These are phyloP conservation scores for Malassezia slooffiae DNA, from an alignment of 1,284 basidiomycete species.

Conservation along the genomic window DNA sequence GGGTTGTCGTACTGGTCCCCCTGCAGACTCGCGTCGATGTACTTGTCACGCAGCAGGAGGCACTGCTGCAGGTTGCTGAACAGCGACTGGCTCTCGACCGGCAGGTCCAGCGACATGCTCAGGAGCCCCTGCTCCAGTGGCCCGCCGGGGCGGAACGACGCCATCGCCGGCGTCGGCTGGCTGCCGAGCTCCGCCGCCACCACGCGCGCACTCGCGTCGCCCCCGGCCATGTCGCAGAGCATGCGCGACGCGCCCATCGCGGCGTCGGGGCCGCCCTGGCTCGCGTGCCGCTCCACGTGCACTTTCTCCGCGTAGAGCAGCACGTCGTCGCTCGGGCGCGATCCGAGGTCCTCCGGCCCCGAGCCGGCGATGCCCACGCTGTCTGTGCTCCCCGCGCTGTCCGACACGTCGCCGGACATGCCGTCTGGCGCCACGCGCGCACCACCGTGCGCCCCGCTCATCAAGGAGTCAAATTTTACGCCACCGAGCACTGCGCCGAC, in stretches of 20 bases:
- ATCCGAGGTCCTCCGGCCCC: no score
- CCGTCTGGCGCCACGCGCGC: no score
- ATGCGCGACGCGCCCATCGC: neutral
- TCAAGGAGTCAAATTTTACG: no score
- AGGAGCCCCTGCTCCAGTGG: constrained; percentile 1
- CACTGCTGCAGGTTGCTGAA: constrained; percentile 38
- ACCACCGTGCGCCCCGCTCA: no score
- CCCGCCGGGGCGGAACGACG: no score
- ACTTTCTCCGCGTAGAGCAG: neutral
- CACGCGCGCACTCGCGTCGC: constrained; percentile 4
- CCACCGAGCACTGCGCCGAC: no score
- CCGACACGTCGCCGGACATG: no score
- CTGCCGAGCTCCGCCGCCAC: constrained; percentile 5
- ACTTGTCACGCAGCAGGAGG: constrained; percentile 41
- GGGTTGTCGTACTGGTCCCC: constrained; percentile 41
- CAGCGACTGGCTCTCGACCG: constrained; percentile 31
- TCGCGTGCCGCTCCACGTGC: neutral
- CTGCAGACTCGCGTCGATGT: constrained; percentile 41
- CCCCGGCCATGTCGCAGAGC: no score
- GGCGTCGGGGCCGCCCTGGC: neutral
- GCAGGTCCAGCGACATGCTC: constrained; percentile 19
- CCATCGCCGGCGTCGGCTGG: constrained; percentile 1
- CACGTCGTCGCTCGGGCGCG: no score
- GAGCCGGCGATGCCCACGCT: no score
- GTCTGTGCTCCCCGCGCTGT: no score